Evolutionary conservation across 495 filamentous ascomycete genomes (phyloP), one percentile per base, ranked within the genome.

Genomic region (Parmelia sp.): DNA sequence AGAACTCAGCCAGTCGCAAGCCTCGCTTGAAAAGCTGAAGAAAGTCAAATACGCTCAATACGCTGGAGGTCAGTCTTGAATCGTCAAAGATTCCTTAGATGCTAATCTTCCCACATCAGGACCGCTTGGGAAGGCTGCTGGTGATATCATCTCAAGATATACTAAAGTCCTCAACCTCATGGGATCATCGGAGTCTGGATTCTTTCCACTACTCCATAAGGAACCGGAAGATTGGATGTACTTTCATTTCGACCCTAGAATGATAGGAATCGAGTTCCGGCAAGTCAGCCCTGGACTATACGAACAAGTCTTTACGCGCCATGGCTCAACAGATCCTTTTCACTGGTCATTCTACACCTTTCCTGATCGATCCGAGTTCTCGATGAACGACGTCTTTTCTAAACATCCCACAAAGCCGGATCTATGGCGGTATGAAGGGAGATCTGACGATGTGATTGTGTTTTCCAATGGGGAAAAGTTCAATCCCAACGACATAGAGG

Each of bases 371-470:
- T 25, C n/a, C 11, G 57, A 59, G n/a, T 59, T 23, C n/a, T 59
- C 57, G 9, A 59, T 39, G 57, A 59, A 59, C 12, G 57, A 59
- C 42, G 7, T 60, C 7, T 60, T 25, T 37, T 44, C 36, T 17
- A 44, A 44, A 15, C 58, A 60, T 29, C 58, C 58, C 10, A n/a
- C 36, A 14, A 37, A 37, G 25, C 10, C 9, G n/a, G 27, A 60
- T 17, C 35, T 37, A 19, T 45, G 36, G 35, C 58, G 42, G 4
- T 60, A 44, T 15, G 27, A 60, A 31, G 71, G 69, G 6, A 71
- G 78, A 15, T 35, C 51, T 7, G 77, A 79, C 57, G 79, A 81
- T 65, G 65, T 81, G 2, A 74, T 81, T 44, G 76, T 79, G 29
- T 72, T 80, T 31, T 65, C 71, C 0, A 80, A 78, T 56, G 79